Evolutionary conservation across 768 basidiomycete genomes (phyloP).

Genomic region (Hortiboletus campestris): DNA sequence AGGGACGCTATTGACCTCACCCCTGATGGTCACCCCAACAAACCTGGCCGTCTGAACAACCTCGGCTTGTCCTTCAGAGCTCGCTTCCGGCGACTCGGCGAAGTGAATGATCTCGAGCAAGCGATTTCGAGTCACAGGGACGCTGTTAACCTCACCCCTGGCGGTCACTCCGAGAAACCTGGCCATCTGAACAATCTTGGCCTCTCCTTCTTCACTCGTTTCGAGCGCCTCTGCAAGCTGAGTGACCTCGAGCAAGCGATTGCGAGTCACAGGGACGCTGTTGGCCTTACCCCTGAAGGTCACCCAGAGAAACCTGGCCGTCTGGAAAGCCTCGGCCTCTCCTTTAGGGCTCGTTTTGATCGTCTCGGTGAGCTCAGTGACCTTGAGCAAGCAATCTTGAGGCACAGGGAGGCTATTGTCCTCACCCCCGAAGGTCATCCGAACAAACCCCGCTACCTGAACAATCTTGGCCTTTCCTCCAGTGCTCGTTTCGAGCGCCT

Average conservation of each 20-base stretch:
- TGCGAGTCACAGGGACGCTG: too few species aligned
- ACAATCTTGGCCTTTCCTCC: background rate
- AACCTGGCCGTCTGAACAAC: background rate
- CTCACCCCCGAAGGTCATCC: conserved; percentile 1
- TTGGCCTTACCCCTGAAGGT: too few species aligned
- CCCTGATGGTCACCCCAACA: background rate
- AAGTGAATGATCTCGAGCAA: background rate
- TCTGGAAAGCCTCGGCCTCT: too few species aligned
- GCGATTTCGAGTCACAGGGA: background rate
- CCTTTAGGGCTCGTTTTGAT: too few species aligned
- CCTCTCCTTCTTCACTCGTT: too few species aligned
- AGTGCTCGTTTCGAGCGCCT: background rate
- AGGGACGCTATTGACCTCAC: background rate
- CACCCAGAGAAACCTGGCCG: too few species aligned
- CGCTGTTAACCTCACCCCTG: background rate
- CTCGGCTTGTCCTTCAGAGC: background rate
- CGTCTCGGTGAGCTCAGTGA: background rate
- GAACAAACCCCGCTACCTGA: background rate
- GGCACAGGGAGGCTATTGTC: background rate
- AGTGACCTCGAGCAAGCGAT: too few species aligned
- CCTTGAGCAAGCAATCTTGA: background rate
- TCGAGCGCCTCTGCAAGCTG: too few species aligned
- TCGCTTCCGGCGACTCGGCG: background rate
- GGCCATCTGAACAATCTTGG: too few species aligned
- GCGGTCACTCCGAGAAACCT: too few species aligned